Evolutionary conservation across 768 basidiomycete species (phyloP), one percentile per base, ranked within the genome.

Genomic region (Panellus pusillus): DNA sequence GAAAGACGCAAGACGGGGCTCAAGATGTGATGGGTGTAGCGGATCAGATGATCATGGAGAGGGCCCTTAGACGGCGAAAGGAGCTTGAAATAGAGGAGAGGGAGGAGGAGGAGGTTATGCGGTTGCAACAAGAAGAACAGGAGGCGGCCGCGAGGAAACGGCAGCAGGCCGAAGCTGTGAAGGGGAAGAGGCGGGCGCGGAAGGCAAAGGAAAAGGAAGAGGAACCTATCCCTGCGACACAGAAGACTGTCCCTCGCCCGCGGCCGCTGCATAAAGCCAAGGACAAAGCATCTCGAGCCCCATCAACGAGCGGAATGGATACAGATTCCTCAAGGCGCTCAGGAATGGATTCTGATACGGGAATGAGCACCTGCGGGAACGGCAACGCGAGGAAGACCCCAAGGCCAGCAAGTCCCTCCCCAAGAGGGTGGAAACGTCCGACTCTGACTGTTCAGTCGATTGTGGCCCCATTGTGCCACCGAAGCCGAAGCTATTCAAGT

Each of bases 1-100:
- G 50, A n/a, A 62, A 64, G 47, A 63, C 61, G 39, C 52, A 61
- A 12, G 65, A 50, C 0, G 65, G 62, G 11, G 57, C 39, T 6
- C 54, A 61, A 36, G 65, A 67, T n/a, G 71, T 66, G 29, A 52
- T 79, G 57, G 79, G 68, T 9, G 77, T 75, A 18, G 79, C 77
- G 1, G 81, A 82, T 59, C 61, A 62, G 56, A 80, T 82, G 62
- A 69, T 80, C 20, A 79, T 80, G 79, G 77, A 81, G 57, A 68
- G 79, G 50, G 81, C 80, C 1, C 72, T 70, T 61, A 80, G 76
- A 68, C 68, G 81, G 54, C 61, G 81, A 60, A 74, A 76, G 59
- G 79, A 82, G 63, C 64, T 82, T 6, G 77, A 77, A 49, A 72
- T 67, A 42, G 76, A 78, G 58, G 75, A 74, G 44, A 61, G 60